Conservation (phyloP, 2,329 filamentous ascomycete species). For the Aphanocladium album region DNA sequence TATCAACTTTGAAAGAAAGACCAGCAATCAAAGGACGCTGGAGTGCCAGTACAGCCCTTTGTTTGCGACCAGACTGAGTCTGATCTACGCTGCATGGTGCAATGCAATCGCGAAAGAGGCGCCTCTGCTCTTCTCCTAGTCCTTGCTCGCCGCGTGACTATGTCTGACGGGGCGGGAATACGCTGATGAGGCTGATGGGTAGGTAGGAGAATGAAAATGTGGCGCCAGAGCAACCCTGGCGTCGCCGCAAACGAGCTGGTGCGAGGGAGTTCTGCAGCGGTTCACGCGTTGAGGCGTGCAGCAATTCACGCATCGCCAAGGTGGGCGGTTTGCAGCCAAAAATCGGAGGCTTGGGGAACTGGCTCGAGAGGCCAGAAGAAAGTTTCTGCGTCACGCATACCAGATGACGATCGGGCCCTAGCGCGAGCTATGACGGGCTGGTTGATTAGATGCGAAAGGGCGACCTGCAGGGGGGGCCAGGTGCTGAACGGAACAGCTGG, state of each 20-base stretch:
- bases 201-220: neutral
- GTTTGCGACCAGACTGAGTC: too few species aligned
- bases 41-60: too few species aligned
- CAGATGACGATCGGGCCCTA: constrained; percentile 4
- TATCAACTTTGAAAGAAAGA: too few species aligned
- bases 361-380: neutral
- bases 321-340: neutral
- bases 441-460: neutral
- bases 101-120: neutral
- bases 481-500: neutral
- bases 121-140: neutral
- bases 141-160: neutral
- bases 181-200: constrained; percentile 3
- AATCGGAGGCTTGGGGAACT: neutral
- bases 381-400: neutral
- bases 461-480: neutral
- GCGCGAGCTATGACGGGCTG: neutral
- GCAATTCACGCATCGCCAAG: neutral
- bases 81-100: too few species aligned
- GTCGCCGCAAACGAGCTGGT: neutral
- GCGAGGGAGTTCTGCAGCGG: neutral
- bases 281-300: neutral
- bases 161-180: constrained; percentile 1
- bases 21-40: too few species aligned
- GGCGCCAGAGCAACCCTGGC: neutral